phyloP scores from a whole-genome alignment of 2,329 filamentous ascomycete genomes.

The Rhynchosporium secalis region DNA sequence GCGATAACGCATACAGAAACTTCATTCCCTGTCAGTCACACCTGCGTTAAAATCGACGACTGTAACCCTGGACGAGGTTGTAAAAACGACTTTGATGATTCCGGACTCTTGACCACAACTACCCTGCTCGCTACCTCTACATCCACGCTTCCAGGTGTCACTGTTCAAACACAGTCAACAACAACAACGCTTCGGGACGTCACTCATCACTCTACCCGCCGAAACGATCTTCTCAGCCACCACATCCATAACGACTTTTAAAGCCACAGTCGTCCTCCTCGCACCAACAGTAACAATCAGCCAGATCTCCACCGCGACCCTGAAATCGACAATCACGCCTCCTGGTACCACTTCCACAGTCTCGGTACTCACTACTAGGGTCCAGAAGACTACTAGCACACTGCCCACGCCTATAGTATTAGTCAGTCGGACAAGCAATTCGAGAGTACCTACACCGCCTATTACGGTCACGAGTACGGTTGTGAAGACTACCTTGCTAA shows the following conservation, averaged over 20 bases:
- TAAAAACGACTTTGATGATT: constrained; percentile 30
- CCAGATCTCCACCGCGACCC: neutral
- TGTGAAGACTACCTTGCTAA: constrained; percentile 1
- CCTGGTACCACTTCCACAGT: neutral
- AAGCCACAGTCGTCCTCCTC: constrained; percentile 4
- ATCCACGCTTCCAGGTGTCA: neutral
- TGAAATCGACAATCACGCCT: constrained; percentile 14
- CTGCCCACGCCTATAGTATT: neutral
- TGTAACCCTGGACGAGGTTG: constrained; percentile 24
- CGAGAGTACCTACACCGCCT: neutral
- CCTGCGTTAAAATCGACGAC: constrained; percentile 28
- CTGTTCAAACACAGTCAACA: constrained; percentile 1
- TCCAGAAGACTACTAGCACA: neutral
- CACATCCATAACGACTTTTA: constrained; percentile 1
- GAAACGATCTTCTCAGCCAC: neutral
- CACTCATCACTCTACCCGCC: neutral
- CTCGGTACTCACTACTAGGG: neutral
- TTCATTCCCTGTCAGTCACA: constrained; percentile 9
- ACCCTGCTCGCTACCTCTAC: constrained; percentile 28
- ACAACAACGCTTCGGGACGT: neutral
- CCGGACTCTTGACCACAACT: constrained; percentile 26
- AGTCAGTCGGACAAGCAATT: constrained; percentile 8
- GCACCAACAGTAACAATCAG: neutral
- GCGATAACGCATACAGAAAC: constrained; percentile 29
- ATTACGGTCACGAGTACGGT: constrained; percentile 13